Evolutionary conservation across 2,329 filamentous ascomycete genomes (phyloP).

Genomic region (Biscogniauxia mediterranea): DNA sequence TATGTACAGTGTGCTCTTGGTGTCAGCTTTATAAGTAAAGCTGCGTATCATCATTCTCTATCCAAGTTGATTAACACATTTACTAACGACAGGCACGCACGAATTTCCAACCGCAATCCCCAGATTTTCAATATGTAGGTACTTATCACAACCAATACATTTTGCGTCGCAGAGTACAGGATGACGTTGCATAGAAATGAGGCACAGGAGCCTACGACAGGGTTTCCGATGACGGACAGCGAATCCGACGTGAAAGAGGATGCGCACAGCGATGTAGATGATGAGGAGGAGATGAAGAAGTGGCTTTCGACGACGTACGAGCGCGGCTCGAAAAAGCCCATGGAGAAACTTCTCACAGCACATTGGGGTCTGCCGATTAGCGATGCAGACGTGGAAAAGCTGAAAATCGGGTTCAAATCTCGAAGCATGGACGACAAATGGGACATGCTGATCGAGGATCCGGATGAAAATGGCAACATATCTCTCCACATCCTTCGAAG

Average conservation of each 20-base stretch:
- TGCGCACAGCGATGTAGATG: too few species aligned
- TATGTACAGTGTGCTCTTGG: neutral
- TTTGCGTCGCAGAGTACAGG: neutral
- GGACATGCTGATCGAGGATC: constrained; percentile 21
- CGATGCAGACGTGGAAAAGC: constrained; percentile 23
- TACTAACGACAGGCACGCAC: too few species aligned
- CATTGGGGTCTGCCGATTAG: constrained; percentile 20
- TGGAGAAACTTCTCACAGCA: constrained; percentile 18
- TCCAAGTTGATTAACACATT: too few species aligned
- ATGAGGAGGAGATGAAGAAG: constrained; percentile 12
- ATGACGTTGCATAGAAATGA: neutral
- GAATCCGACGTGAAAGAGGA: too few species aligned
- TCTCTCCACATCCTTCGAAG: constrained; percentile 23
- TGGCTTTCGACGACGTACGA: constrained; percentile 19
- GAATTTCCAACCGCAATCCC: neutral
- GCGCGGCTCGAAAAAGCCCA: constrained; percentile 19
- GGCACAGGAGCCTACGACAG: neutral
- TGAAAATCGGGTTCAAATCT: constrained; percentile 22
- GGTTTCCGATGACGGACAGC: neutral
- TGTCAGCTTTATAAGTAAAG: too few species aligned
- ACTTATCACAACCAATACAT: neutral
- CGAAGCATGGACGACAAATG: constrained; percentile 23
- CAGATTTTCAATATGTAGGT: neutral
- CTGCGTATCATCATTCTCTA: too few species aligned
- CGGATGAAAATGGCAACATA: constrained; percentile 17